Percentiles rank a stretch among this genome's conserved stretches.
phyloP scores from a whole-genome alignment of 1,284 basidiomycete species.

The Xerocomus nothofagi region DNA sequence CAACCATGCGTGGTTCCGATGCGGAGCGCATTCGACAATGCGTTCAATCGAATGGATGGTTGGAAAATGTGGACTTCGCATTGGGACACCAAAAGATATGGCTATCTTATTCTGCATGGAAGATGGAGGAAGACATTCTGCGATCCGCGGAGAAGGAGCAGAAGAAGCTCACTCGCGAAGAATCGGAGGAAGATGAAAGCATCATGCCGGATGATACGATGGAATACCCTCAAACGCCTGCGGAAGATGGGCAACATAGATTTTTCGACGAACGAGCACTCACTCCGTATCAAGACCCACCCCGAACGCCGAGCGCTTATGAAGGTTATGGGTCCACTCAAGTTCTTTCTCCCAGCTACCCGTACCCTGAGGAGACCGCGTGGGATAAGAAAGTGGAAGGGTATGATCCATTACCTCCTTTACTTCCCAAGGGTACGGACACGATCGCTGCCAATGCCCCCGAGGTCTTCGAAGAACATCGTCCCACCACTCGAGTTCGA shows the following conservation, averaged over 20 bases:
- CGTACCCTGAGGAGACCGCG: constrained; percentile 40
- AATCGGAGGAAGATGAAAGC: constrained; percentile 55
- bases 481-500: constrained; percentile 76
- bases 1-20: constrained; percentile 70
- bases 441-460: constrained; percentile 57
- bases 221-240: constrained; percentile 56
- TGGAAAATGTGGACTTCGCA: constrained; percentile 70
- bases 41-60: constrained; percentile 73
- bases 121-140: constrained; percentile 80
- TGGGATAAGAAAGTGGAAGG: constrained; percentile 52
- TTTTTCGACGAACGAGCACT: constrained; percentile 37
- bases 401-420: constrained; percentile 33
- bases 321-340: constrained; percentile 47
- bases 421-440: constrained; percentile 46
- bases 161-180: constrained; percentile 45
- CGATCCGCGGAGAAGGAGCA: constrained; percentile 68
- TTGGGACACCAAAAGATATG: constrained; percentile 70
- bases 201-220: constrained; percentile 56
- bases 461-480: constrained; percentile 75
- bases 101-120: constrained; percentile 81
- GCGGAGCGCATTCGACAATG: constrained; percentile 71
- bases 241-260: constrained; percentile 35
- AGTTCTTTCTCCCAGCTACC: constrained; percentile 29
- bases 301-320: constrained; percentile 49
- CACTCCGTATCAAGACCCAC: constrained; percentile 33